Conservation (phyloP, 257 asterid genomes). For the Coffea eugenioides region DNA sequence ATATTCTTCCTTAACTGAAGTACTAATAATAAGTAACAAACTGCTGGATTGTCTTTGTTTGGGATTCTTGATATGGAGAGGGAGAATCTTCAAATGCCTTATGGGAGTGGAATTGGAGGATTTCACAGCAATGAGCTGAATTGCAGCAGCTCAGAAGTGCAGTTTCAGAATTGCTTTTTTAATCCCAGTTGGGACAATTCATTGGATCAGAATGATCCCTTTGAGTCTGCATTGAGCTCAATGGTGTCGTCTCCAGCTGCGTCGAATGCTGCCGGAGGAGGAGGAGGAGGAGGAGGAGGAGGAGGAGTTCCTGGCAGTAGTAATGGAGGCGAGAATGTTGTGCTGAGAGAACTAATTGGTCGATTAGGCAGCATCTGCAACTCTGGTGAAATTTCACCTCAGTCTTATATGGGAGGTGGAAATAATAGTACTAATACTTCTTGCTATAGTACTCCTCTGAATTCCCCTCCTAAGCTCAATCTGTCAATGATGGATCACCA, state of each 20-base stretch:
- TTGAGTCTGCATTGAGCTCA: slow-evolving; percentile 86
- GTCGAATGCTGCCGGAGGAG: slow-evolving; percentile 24
- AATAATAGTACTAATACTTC: slow-evolving; percentile 43
- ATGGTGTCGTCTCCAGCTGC: slow-evolving; percentile 86
- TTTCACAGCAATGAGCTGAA: slow-evolving; percentile 17
- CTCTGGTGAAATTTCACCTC: slow-evolving; percentile 60
- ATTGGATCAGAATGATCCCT: slow-evolving; percentile 56
- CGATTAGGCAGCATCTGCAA: slow-evolving; percentile 66
- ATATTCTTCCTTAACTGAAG: background rate
- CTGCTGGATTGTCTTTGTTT: background rate
- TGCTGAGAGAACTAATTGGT: slow-evolving; percentile 69
- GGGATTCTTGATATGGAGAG: slow-evolving; percentile 12
- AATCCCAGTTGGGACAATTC: slow-evolving; percentile 62
- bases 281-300: too few species aligned
- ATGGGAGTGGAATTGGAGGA: slow-evolving; percentile 42
- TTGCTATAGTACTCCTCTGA: slow-evolving; percentile 65
- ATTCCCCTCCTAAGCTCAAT: slow-evolving; percentile 76
- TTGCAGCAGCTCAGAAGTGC: slow-evolving; percentile 26
- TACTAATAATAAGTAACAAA: background rate
- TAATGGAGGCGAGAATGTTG: slow-evolving; percentile 40
- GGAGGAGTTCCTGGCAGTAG: slow-evolving; percentile 10
- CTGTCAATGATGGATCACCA: slow-evolving; percentile 45
- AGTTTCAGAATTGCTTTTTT: slow-evolving; percentile 30
- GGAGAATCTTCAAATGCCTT: slow-evolving; percentile 9
- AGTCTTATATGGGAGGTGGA: slow-evolving; percentile 21